Percentiles rank a stretch among this genome's conserved stretches.
These are phyloP conservation scores for Eucalyptus microcorys DNA, from an alignment of 345 rosid genomes.

Conservation along the genomic window DNA sequence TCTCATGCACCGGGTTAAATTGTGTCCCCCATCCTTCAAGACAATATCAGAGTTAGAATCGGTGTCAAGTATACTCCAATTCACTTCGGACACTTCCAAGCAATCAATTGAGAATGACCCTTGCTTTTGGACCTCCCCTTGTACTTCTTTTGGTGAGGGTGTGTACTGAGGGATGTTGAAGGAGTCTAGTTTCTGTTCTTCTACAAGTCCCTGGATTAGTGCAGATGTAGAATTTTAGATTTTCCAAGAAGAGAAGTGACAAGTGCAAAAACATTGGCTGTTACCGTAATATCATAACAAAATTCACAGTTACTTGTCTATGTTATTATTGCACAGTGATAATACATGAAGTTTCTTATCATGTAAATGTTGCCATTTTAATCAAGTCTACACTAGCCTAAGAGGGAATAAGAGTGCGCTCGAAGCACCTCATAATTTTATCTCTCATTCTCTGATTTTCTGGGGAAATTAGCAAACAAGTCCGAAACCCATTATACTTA, in stretches of 20 bases:
- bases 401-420: not conserved
- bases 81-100: constrained; percentile 17
- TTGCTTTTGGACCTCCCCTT: constrained; percentile 12
- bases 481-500: not conserved
- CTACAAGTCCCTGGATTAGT: constrained; percentile 21
- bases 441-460: not conserved
- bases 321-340: not conserved
- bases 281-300: not conserved
- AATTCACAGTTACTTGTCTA: not conserved
- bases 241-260: not conserved
- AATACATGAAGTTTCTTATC: not conserved
- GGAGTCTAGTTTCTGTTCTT: constrained; percentile 20
- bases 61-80: constrained; percentile 17
- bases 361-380: not conserved
- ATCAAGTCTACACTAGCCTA: not conserved
- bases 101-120: constrained; percentile 26
- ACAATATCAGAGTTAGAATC: not conserved
- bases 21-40: not conserved
- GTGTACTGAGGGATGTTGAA: constrained; percentile 40
- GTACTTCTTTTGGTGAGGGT: constrained; percentile 33
- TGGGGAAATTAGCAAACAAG: not conserved
- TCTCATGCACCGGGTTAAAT: not conserved
- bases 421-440: not conserved
- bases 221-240: not conserved
- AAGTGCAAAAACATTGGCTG: not conserved